Conservation (phyloP, 805 yeast genomes). For the Sugiyamaella lignohabitans region DNA sequence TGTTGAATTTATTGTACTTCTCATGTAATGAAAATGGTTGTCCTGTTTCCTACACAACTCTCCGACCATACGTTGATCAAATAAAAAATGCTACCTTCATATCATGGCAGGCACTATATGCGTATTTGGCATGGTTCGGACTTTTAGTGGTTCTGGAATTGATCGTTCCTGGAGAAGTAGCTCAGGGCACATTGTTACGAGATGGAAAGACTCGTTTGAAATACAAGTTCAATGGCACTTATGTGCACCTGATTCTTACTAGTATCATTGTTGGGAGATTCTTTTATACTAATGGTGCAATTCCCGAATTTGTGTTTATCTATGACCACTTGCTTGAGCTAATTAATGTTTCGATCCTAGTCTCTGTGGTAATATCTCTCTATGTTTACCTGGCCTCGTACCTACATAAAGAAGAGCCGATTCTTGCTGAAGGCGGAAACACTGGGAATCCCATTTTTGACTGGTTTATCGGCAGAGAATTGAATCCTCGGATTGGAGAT, state of each 20-base stretch:
- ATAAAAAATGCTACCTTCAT: conserved; percentile 18
- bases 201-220: conserved; percentile 58
- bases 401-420: conserved; percentile 52
- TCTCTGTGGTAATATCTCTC: conserved; percentile 56
- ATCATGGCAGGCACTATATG: conserved; percentile 45
- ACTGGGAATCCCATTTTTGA: conserved; percentile 70
- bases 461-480: conserved; percentile 95
- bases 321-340: conserved; percentile 64
- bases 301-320: conserved; percentile 77
- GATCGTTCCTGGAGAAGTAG: conserved; percentile 55
- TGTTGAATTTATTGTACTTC: conserved; percentile 54
- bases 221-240: conserved; percentile 78
- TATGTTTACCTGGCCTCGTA: conserved; percentile 66
- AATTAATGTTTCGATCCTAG: conserved; percentile 54
- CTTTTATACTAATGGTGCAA: conserved; percentile 41
- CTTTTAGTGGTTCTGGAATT: conserved; percentile 57
- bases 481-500: conserved; percentile 80
- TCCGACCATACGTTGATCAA: conserved; percentile 15
- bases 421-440: conserved; percentile 83
- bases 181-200: conserved; percentile 64
- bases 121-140: conserved; percentile 68
- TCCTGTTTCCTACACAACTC: conserved; percentile 23
- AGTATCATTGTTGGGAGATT: conserved; percentile 45
- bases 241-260: conserved; percentile 40
- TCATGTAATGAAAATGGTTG: conserved; percentile 48